These are phyloP conservation scores for Sclerospora graminicola DNA, from an alignment of 352 stramenopile species.

Conservation along the genomic window DNA sequence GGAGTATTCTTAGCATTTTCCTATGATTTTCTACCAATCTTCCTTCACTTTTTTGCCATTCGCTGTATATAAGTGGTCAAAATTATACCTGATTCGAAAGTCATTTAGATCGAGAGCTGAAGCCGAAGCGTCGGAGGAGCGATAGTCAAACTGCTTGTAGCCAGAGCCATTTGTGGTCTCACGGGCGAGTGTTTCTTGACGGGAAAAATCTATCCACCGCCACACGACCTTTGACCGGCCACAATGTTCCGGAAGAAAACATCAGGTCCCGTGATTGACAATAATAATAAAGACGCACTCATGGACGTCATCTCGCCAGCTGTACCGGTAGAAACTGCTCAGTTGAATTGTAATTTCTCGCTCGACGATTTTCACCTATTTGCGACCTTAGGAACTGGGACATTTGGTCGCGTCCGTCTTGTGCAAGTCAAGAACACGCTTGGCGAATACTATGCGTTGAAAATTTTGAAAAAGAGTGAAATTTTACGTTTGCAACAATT, in stretches of 20 bases:
- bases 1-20: too few species aligned
- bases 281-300: constrained; percentile 24
- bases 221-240: not conserved
- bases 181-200: constrained; percentile 2
- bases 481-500: constrained; percentile 85
- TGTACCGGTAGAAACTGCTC: constrained; percentile 17
- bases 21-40: too few species aligned
- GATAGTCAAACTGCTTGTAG: not conserved
- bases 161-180: constrained; percentile 14
- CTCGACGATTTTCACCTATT: constrained; percentile 72
- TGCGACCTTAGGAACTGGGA: constrained; percentile 77
- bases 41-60: too few species aligned
- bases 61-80: too few species aligned
- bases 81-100: too few species aligned
- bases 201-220: too few species aligned
- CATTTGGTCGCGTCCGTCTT: constrained; percentile 83
- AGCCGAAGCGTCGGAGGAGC: constrained; percentile 18
- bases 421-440: constrained; percentile 53
- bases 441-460: constrained; percentile 67
- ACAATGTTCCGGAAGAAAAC: constrained; percentile 38
- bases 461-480: constrained; percentile 89
- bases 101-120: too few species aligned
- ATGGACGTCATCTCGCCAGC: constrained; percentile 47
- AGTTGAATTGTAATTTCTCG: constrained; percentile 29
- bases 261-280: constrained; percentile 7